Evolutionary conservation across 805 yeast genomes (phyloP), one percentile per base, ranked within the genome.

Genomic region (Saturnispora zaruensis): DNA sequence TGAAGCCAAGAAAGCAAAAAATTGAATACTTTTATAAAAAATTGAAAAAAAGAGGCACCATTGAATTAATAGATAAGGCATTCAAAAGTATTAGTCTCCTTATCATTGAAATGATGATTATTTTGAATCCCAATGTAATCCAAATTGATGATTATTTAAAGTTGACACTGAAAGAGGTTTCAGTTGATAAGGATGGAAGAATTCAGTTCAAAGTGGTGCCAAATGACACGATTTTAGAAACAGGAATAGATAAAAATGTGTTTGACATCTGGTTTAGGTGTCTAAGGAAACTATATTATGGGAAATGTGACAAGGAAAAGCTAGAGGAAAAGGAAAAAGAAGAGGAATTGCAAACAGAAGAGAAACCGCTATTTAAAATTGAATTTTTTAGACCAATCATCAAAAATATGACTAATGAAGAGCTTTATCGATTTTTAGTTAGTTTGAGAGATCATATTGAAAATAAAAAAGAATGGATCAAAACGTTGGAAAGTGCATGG

Each of bases 41-140:
- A 24, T 33, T 37, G 24, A 26, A 21, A 14, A 36, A 26, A n/a
- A 37, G n/a, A n/a, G 45, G 45, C 9, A 26, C 32, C 3, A 13
- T 20, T 13, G 44, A 40, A 11, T 2, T 40, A 24, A 23, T 46
- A 21, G 37, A 40, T 18, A 33, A 46, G 30, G 30, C 49, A 7
- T 41, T 16, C 24, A 32, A 46, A 8, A 30, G 41, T 23, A 46
- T 46, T 2, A 46, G 44, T 33, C 13, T 46, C 20, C 23, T 40
- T n/a, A 46, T 46, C 6, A 30, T 46, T 40, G 49, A 40, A 37
- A 46, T 46, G 44, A 24, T 46, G 42, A 20, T 33, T 38, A 47
- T 47, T 8, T 16, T 41, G n/a, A 46, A 46, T 23, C 49, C 49
- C 14, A 44, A 38, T 11, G 6, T 18, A 24, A 25, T 46, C 14